Base-by-base conservation (phyloP, 768 basidiomycete genomes). In the Psilocybe subaeruginosa region DNA sequence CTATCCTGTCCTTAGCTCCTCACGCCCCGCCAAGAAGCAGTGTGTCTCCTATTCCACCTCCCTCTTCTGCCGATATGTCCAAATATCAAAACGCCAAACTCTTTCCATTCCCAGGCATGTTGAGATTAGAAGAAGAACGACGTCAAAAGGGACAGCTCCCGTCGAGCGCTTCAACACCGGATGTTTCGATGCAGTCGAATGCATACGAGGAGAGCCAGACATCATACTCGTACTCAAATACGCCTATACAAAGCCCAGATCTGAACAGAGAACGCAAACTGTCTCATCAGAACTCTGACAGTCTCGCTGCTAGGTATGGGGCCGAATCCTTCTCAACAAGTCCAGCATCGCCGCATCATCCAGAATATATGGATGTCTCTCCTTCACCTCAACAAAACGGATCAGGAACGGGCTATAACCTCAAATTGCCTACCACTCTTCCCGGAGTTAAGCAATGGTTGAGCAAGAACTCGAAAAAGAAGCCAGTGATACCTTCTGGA, bases 81-180 rank as follows among this genome's bases (percentile, higher is more conserved):
- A 92, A 82, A 74, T 96, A 91, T 74, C 86, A 86, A 64, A 85
- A 87, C 65, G 78, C 85, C 30, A 98, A 98, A 72, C 79, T 97
- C 37, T 91, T 90, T 74, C 93, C 95, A 1, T 95, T 97, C 82
- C 93, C 93, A 27, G 93, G 93, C 39, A 89, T 95, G 73, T 83
- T 88, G 68, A 84, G 85, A 66, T 78, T 95, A 39, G 91, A 91
- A 71, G 88, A 91, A 69, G 85, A 91, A 68, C 82, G 87, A 39
- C 84, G 86, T 35, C 80, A 81, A 56, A 82, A 82, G 56, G 83
- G 82, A 5, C 66, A 56, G 39, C 75, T 80, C 71, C 54, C 76
- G 72, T 72, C 77, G n/a, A 78, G 81, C 5, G 70, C 77, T 6
- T 80, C 80, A 2, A 78, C 76, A 17, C 80, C 80, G 39, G 83